Percentiles rank a stretch among this genome's conserved stretches.
phyloP scores from a whole-genome alignment of 495 filamentous ascomycete genomes.

The Penicillium verhagenii region DNA sequence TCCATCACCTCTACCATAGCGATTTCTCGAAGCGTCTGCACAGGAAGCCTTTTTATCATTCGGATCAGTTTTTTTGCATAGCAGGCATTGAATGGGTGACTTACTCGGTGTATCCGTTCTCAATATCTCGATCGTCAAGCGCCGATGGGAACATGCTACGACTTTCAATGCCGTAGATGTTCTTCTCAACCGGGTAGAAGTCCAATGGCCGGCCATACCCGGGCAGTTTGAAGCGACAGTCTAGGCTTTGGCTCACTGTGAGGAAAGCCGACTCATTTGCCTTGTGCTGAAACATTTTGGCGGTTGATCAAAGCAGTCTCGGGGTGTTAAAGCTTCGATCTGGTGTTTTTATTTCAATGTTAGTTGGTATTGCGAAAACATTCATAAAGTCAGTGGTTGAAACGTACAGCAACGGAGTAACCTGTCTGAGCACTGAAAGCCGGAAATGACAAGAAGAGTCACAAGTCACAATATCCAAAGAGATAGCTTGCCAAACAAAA shows the following conservation, averaged over 20 bases:
- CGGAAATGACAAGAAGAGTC: neutral
- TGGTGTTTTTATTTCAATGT: neutral
- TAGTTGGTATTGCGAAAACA: no score
- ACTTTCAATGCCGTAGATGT: constrained; percentile 27
- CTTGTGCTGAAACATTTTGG: constrained; percentile 25
- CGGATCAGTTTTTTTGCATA: neutral
- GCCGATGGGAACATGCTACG: constrained; percentile 34
- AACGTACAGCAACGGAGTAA: neutral
- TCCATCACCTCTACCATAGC: constrained; percentile 40
- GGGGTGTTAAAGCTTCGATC: neutral
- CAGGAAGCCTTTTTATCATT: constrained; percentile 23
- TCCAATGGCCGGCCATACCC: constrained; percentile 43
- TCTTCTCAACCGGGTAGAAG: constrained; percentile 29
- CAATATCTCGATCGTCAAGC: constrained; percentile 34
- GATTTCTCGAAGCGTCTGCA: constrained; percentile 41
- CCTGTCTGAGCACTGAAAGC: neutral
- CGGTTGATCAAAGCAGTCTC: neutral
- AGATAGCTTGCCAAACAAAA: neutral
- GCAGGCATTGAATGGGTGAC: neutral
- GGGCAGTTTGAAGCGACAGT: constrained; percentile 30
- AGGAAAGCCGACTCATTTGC: constrained; percentile 8
- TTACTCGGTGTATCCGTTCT: constrained; percentile 34
- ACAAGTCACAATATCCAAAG: neutral
- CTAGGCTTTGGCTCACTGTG: constrained; percentile 1
- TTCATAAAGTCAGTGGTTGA: neutral